Base-by-base conservation (phyloP, 2,329 filamentous ascomycete species). In the Neocatenulostroma microsporum region DNA sequence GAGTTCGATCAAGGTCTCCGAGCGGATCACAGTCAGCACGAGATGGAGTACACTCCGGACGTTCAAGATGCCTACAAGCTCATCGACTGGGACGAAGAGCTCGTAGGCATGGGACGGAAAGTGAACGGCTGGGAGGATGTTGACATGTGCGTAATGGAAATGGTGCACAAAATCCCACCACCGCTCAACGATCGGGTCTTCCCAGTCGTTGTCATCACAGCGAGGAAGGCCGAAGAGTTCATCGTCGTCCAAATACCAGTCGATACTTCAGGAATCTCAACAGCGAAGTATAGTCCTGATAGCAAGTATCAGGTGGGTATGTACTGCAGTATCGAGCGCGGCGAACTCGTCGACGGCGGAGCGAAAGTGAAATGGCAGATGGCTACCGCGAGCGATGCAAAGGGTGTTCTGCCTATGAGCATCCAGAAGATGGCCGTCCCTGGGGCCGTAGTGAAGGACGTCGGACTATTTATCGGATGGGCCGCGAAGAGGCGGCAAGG, bases 311-410 rank as follows among this genome's bases (percentile, higher is more conserved):
- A 78, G 6, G 58, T 72, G 20, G 82, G 73, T 3, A 64, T 66
- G 8, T 86, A 85, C 50, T 73, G 69, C 19, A 80, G 76, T 45
- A 66, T 86, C 2, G 82, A 87, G 63, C 62, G 74, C 30, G 62
- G 82, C 21, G 62, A 69, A 38, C 62, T 69, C 50, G 42, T 70
- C 3, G 58, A 58, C 4, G 55, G 43, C 11, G 52, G 50, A 3
- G 36, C 33, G 19, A 54, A 60, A 4, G 68, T 84, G 30, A 78
- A 82, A 58, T 91, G 84, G 84, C 66, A 80, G 40, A 88, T 89
- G 81, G 81, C 76, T 7, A 88, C 83, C 8, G 73, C 78, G 9
- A 82, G 78, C 41, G 74, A 88, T 56, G 83, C 83, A 0, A 69
- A 70, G 36, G 84, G 84, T 0, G 58, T 70, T 19, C 51, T 88